A percentile compares a stretch with the other conserved stretches of the same genome.
Evolutionary conservation across 306 rosid genomes (phyloP).

Genomic region (Prunus mira): DNA sequence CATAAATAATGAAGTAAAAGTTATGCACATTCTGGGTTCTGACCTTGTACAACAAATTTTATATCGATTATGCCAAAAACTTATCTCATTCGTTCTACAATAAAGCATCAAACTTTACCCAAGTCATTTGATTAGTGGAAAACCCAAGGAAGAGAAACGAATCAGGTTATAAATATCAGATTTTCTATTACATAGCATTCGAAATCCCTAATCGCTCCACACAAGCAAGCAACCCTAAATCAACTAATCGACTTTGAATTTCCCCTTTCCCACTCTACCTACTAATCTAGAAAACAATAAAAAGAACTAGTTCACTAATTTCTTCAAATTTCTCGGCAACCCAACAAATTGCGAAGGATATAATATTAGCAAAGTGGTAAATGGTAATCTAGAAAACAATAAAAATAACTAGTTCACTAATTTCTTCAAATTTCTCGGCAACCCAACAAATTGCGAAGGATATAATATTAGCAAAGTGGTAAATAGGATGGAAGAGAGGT

Average conservation of each 20-base stretch:
- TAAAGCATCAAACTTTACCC: background rate
- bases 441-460: too few relatives aligned
- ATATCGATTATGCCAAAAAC: background rate
- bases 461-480: too few relatives aligned
- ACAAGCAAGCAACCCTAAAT: background rate
- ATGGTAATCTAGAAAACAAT: too few relatives aligned
- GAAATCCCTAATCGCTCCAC: background rate
- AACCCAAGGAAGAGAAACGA: background rate
- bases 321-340: background rate
- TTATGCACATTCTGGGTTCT: background rate
- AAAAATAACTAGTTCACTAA: too few relatives aligned
- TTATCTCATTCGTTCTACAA: background rate
- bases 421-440: too few relatives aligned
- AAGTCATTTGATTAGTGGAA: background rate
- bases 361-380: background rate
- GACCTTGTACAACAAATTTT: background rate
- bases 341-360: background rate
- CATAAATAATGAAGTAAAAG: background rate
- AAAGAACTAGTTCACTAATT: background rate
- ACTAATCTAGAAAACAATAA: background rate
- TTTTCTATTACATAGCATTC: background rate
- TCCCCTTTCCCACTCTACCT: background rate
- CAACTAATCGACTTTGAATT: background rate
- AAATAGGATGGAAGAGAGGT: background rate
- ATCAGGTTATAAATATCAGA: background rate